Conservation (phyloP, 1,284 basidiomycete genomes). For the Ustilago vetiveriae region DNA sequence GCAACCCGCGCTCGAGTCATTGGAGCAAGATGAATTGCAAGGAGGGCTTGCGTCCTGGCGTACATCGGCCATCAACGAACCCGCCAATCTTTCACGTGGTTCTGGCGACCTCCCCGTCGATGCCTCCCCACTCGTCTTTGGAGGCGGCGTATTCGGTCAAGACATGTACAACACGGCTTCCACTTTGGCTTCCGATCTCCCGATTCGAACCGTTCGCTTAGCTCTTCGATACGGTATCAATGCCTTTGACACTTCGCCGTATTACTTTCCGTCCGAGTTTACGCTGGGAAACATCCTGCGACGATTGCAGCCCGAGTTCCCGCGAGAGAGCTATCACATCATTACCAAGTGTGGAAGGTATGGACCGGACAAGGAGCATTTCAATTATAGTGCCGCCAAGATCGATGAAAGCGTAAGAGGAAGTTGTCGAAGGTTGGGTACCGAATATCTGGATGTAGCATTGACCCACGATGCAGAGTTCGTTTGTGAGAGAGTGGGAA, state of each 20-base stretch:
- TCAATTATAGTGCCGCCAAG: slow-evolving; percentile 81
- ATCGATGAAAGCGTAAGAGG: slow-evolving; percentile 78
- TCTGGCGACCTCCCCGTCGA: slow-evolving; percentile 16
- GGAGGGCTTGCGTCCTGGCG: slow-evolving; percentile 47
- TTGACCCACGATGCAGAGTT: slow-evolving; percentile 93
- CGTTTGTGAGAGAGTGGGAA: slow-evolving; percentile 74
- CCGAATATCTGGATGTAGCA: slow-evolving; percentile 69
- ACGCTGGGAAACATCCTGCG: slow-evolving; percentile 76
- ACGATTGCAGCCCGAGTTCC: slow-evolving; percentile 53
- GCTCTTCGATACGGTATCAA: slow-evolving; percentile 79
- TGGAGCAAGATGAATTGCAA: slow-evolving; percentile 26
- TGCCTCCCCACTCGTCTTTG: slow-evolving; percentile 59
- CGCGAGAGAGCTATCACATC: slow-evolving; percentile 68
- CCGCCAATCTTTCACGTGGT: slow-evolving; percentile 12
- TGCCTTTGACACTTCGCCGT: slow-evolving; percentile 83
- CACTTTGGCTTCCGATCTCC: slow-evolving; percentile 41
- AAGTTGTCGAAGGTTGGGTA: slow-evolving; percentile 79
- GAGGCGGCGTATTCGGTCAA: slow-evolving; percentile 60
- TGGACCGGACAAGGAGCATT: slow-evolving; percentile 73
- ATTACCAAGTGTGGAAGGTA: slow-evolving; percentile 92
- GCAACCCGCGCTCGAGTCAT: slow-evolving; percentile 30
- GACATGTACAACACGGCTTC: slow-evolving; percentile 61
- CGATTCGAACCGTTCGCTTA: slow-evolving; percentile 72
- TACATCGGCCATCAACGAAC: slow-evolving; percentile 11
- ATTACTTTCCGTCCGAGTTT: slow-evolving; percentile 90